Evolutionary conservation across 371 early-diverging fungal genomes (phyloP), one percentile per base, ranked within the genome.

Genomic region (Apophysomyces sp.): DNA sequence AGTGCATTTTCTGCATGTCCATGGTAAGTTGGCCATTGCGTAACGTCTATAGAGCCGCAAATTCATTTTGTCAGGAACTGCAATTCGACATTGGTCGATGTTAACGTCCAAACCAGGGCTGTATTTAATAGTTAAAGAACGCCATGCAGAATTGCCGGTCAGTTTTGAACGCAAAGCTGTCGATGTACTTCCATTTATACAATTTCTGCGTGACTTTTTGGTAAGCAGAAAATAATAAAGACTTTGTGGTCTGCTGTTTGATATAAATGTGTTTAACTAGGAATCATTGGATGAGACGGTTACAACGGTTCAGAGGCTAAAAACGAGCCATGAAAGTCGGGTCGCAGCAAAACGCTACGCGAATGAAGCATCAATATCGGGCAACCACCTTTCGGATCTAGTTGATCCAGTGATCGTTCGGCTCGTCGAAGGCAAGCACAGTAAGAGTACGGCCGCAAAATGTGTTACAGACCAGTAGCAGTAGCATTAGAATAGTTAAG

Each of bases 1-100:
- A 28, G 56, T 55, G 21, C 56, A 55, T 55, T 55, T n/a, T 55
- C 32, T 55, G 15, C 56, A 55, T 4, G 56, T 2, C 15, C 56
- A 55, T 32, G 56, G 56, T 3, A 55, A 55, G 56, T 6, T 34
- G 27, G 54, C 11, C 2, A 55, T 55, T 28, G 34, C 12, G 13
- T 12, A 21, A 55, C 32, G 4, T 28, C 56, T 52, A 12, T 52
- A 9, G 13, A 12, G 52, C 18, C 1, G 52, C 26, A 18, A 52
- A 28, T 52, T 2, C 24, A 26, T 52, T n/a, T 52, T 52, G 26
- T 26, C 21, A 57, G 58, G 41, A 27, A 57, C 58, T 16, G 58
- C 58, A n/a, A 39, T 57, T 30, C 27, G 41, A 21, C 58, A 57
- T 7, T 57, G 58, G 41, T n/a, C 58, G 11, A 37, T 41, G 40